Evolutionary conservation across 2,329 filamentous ascomycete genomes (phyloP).

Genomic region (Diaporthe sp.): DNA sequence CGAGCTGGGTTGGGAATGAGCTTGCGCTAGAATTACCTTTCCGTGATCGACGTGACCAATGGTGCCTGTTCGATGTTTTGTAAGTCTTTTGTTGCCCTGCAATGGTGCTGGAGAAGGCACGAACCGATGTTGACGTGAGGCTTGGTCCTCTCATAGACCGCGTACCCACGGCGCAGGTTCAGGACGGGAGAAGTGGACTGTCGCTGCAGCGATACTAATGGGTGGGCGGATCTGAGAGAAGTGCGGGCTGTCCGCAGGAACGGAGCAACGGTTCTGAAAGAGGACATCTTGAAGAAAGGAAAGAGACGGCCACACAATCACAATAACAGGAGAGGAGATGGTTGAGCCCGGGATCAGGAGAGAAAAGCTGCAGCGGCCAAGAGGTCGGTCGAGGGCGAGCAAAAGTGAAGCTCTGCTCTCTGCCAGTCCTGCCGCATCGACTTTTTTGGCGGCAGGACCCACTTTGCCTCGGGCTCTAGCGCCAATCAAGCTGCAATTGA

Average conservation of each 20-base stretch:
- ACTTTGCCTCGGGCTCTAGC: slow-evolving; percentile 12
- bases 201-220: slow-evolving; percentile 82
- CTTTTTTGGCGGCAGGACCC: slow-evolving; percentile 42
- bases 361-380: slow-evolving; percentile 31
- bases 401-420: slow-evolving; percentile 29
- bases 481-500: slow-evolving; percentile 42
- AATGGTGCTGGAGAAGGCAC: slow-evolving; percentile 44
- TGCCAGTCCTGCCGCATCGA: slow-evolving; percentile 36
- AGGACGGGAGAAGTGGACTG: slow-evolving; percentile 75
- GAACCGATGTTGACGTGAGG: slow-evolving; percentile 98
- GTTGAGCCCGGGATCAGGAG: slow-evolving; percentile 32
- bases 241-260: slow-evolving; percentile 86
- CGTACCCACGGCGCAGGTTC: slow-evolving; percentile 76
- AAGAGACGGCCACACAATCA: slow-evolving; percentile 47
- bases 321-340: slow-evolving; percentile 39
- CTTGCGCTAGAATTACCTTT: slow-evolving; percentile 75
- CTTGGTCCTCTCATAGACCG: slow-evolving; percentile 88
- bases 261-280: slow-evolving; percentile 83
- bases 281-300: slow-evolving; percentile 76
- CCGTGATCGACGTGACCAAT: slow-evolving; percentile 99
- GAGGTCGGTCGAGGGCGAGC: slow-evolving; percentile 29
- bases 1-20: not conserved
- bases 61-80: slow-evolving; percentile 72
- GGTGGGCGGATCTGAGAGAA: slow-evolving; percentile 77
- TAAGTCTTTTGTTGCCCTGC: slow-evolving; percentile 42